Evolutionary conservation across 768 basidiomycete species (phyloP).

Genomic region (Hemileccinum impolitum): DNA sequence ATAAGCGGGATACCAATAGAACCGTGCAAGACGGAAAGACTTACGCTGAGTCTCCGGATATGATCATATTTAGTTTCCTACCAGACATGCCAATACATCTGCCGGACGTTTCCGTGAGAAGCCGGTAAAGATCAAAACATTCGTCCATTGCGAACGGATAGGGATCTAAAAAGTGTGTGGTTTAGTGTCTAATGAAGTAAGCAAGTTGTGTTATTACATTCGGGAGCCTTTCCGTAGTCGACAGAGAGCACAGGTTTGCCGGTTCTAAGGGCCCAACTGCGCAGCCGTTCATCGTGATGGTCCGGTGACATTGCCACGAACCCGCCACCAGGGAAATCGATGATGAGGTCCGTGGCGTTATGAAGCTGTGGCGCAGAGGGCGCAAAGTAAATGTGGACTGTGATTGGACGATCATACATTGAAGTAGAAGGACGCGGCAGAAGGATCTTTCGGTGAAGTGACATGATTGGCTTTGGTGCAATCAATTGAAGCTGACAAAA

Average conservation of each 20-base stretch:
- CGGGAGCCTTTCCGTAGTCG: conserved; percentile 96
- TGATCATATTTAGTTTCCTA: conserved; percentile 68
- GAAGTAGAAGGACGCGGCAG: conserved; percentile 79
- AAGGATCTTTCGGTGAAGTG: conserved; percentile 70
- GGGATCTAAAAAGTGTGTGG: conserved; percentile 58
- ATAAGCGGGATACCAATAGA: conserved; percentile 3
- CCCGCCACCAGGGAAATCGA: conserved; percentile 95
- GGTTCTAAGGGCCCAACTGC: conserved; percentile 79
- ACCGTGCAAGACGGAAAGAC: conserved; percentile 30
- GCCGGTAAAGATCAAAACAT: conserved; percentile 83
- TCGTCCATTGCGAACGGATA: conserved; percentile 97
- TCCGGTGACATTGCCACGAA: conserved; percentile 96
- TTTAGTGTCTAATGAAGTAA: conserved; percentile 2
- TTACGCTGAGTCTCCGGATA: conserved; percentile 97
- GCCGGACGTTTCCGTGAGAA: conserved; percentile 79
- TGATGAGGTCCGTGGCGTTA: conserved; percentile 71
- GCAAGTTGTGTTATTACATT: conserved; percentile 55
- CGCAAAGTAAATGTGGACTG: conserved; percentile 78
- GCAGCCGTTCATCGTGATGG: conserved; percentile 92
- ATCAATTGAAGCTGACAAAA: conserved; percentile 57
- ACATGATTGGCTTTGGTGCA: conserved; percentile 54
- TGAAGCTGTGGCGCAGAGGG: conserved; percentile 61
- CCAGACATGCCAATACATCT: conserved; percentile 84
- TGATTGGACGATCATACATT: conserved; percentile 76
- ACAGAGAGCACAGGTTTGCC: conserved; percentile 79